phyloP scores from a whole-genome alignment of 495 filamentous ascomycete species.

The Penicillium egyptiacum region DNA sequence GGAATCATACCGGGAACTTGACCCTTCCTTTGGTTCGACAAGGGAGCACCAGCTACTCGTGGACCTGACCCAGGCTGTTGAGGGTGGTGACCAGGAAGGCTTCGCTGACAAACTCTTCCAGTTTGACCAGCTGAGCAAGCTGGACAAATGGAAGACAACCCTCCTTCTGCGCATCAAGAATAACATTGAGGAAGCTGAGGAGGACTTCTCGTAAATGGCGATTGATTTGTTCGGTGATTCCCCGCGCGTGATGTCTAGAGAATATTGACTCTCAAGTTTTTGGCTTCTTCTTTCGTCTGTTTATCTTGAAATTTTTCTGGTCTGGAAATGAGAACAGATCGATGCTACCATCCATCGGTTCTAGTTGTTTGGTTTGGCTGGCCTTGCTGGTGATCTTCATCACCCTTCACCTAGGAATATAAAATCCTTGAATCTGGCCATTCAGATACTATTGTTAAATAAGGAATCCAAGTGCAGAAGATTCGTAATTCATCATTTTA shows the following conservation, averaged over 20 bases:
- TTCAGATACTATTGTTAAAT: background rate
- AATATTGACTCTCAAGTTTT: constrained; percentile 14
- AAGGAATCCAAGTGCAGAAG: constrained; percentile 13
- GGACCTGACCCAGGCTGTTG: constrained; percentile 69
- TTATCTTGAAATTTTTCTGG: background rate
- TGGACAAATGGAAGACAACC: constrained; percentile 95
- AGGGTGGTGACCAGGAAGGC: constrained; percentile 69
- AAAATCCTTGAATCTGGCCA: background rate
- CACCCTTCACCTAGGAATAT: background rate
- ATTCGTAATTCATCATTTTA: constrained; percentile 39
- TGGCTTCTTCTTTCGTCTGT: constrained; percentile 10
- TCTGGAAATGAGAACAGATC: constrained; percentile 14
- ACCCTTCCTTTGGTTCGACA: constrained; percentile 69
- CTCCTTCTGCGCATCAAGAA: constrained; percentile 80
- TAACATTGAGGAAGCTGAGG: constrained; percentile 70
- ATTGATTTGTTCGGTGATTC: constrained; percentile 26
- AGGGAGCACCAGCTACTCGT: constrained; percentile 77
- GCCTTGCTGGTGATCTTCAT: background rate
- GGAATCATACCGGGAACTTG: constrained; percentile 77
- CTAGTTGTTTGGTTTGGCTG: background rate
- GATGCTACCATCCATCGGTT: background rate
- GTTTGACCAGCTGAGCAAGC: constrained; percentile 83
- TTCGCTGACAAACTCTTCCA: constrained; percentile 86
- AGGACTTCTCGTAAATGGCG: constrained; percentile 64
- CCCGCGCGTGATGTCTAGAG: constrained; percentile 27